These are phyloP conservation scores for Venturia carpophila DNA, from an alignment of 2,329 filamentous ascomycete genomes.

Conservation along the genomic window DNA sequence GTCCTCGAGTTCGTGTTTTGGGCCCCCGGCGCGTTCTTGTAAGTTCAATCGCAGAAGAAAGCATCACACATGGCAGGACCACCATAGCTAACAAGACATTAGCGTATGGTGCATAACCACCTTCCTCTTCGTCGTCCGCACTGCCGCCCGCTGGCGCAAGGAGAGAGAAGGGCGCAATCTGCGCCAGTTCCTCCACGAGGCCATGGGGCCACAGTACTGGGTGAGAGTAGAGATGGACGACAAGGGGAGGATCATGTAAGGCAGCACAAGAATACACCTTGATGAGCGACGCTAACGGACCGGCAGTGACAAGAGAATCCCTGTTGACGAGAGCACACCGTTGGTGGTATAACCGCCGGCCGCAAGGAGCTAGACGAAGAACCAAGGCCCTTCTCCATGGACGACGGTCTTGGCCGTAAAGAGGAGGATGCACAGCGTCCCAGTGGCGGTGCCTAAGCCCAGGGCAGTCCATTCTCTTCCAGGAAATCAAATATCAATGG, in stretches of 20 bases:
- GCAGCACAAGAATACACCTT: background rate
- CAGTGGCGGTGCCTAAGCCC: slow-evolving; percentile 31
- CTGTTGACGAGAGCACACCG: background rate
- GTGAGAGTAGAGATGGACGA: background rate
- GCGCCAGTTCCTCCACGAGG: background rate
- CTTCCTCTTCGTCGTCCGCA: background rate
- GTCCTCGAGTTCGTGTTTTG: background rate
- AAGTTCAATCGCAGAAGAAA: background rate
- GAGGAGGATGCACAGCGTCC: slow-evolving; percentile 28
- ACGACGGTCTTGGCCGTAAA: slow-evolving; percentile 24
- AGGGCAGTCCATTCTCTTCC: slow-evolving; percentile 22
- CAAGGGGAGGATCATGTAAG: background rate
- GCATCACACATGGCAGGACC: background rate
- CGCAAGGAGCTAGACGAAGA: slow-evolving; percentile 36
- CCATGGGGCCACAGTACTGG: background rate
- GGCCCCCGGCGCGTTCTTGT: background rate
- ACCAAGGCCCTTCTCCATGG: slow-evolving; percentile 36
- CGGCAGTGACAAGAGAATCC: background rate
- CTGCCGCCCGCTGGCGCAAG: background rate
- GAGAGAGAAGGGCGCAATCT: background rate
- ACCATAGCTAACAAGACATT: background rate
- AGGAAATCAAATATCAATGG: background rate
- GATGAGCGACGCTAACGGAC: background rate
- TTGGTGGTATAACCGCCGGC: slow-evolving; percentile 23
- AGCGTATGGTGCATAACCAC: background rate